These are phyloP conservation scores for Syncephalastrum sp. DNA, from an alignment of 371 early-diverging fungal species.

Conservation along the genomic window DNA sequence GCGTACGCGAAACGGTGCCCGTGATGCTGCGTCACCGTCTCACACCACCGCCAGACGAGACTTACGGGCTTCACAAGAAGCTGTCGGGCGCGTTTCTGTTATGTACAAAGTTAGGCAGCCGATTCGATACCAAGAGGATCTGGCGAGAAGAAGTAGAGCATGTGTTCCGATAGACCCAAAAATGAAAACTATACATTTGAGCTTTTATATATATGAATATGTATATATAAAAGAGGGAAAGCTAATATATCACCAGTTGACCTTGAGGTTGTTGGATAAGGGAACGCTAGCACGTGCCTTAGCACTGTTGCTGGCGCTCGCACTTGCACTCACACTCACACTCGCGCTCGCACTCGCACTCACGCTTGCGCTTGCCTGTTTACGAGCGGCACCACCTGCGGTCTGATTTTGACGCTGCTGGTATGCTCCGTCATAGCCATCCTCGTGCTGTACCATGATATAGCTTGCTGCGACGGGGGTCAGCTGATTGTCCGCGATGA, in stretches of 20 bases:
- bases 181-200: no score
- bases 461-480: constrained; percentile 22
- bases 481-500: constrained; percentile 20
- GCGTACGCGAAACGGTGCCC: constrained; percentile 88
- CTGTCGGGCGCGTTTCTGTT: constrained; percentile 92
- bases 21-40: constrained; percentile 91
- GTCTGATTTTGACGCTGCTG: no score
- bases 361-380: no score
- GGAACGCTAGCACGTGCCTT: no score
- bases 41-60: constrained; percentile 97
- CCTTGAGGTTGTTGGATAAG: no score
- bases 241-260: no score
- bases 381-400: no score
- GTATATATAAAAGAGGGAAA: no score
- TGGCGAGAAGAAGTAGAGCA: constrained; percentile 54
- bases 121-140: constrained; percentile 68
- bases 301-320: no score
- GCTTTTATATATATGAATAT: no score
- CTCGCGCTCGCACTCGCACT: no score
- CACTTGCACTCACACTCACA: no score
- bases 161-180: background rate
- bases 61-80: constrained; percentile 94
- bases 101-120: constrained; percentile 81
- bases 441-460: constrained; percentile 16
- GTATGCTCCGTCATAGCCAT: constrained; percentile 17